Conservation (phyloP, 371 early-diverging fungal species). For the Coemansia sp. region DNA sequence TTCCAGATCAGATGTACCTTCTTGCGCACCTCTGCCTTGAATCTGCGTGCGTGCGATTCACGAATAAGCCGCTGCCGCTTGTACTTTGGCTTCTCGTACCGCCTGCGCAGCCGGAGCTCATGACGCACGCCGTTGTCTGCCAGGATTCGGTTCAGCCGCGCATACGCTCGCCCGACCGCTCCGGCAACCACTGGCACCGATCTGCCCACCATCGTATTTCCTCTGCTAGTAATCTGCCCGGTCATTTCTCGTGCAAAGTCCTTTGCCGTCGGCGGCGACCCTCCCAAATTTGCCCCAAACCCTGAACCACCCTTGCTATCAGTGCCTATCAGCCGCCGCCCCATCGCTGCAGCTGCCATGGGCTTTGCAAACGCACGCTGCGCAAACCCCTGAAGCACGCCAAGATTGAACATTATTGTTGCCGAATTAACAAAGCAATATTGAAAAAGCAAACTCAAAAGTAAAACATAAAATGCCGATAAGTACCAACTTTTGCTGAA, state of each 20-base stretch:
- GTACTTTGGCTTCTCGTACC: conserved; percentile 53
- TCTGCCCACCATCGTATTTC: conserved; percentile 18
- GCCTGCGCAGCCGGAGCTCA: conserved; percentile 37
- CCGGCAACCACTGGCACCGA: conserved; percentile 36
- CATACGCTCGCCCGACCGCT: conserved; percentile 27
- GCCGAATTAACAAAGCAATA: neutral
- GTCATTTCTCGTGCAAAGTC: conserved; percentile 23
- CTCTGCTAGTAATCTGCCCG: conserved; percentile 1
- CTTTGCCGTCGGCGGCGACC: neutral
- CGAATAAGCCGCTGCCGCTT: conserved; percentile 45
- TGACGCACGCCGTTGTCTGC: conserved; percentile 42
- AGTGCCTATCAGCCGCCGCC: conserved; percentile 27
- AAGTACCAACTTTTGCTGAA: neutral
- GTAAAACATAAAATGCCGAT: neutral
- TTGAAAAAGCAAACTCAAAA: neutral
- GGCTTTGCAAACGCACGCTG: conserved; percentile 3
- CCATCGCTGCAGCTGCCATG: neutral
- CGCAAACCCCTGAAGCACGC: conserved; percentile 10
- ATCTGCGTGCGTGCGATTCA: conserved; percentile 46
- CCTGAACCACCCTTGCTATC: neutral
- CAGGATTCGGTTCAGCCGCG: conserved; percentile 50
- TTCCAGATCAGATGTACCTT: conserved; percentile 48
- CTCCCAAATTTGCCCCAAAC: neutral
- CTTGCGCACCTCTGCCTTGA: conserved; percentile 48
- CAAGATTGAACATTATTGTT: conserved; percentile 17